Conservation (phyloP, 371 early-diverging fungal genomes). For the Syncephalastrum racemosum region DNA sequence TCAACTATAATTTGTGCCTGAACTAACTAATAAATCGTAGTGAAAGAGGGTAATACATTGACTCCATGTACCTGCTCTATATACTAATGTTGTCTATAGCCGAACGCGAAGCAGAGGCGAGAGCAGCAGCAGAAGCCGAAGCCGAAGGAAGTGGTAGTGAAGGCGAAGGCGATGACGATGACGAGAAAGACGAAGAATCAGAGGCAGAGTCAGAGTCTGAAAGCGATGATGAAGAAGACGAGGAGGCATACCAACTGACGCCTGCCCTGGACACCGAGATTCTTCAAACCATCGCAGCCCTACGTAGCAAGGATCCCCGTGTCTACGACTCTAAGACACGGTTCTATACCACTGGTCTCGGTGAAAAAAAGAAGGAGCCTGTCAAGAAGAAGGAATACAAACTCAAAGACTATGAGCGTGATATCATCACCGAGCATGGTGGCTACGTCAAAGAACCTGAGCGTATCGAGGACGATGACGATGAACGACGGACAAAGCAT, state of each 20-base stretch:
- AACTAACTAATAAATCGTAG: not conserved
- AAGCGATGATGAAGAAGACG: constrained; percentile 83
- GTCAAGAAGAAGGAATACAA: constrained; percentile 55
- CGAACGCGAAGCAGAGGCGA: constrained; percentile 5
- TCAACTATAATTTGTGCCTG: no score
- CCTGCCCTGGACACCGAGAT: constrained; percentile 91
- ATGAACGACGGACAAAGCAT: constrained; percentile 8
- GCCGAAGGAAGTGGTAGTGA: constrained; percentile 51
- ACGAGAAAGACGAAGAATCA: constrained; percentile 29
- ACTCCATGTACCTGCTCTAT: no score
- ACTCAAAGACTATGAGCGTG: constrained; percentile 78
- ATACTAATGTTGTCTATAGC: not conserved
- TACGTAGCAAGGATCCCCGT: constrained; percentile 73
- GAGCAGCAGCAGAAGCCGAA: constrained; percentile 25
- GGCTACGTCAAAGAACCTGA: constrained; percentile 65
- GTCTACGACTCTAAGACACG: constrained; percentile 76
- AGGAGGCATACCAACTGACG: constrained; percentile 80
- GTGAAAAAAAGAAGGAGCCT: constrained; percentile 51
- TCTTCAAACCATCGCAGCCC: constrained; percentile 83
- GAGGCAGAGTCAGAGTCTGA: constrained; percentile 47
- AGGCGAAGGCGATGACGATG: constrained; percentile 83
- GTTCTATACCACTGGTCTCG: constrained; percentile 71
- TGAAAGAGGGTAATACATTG: no score
- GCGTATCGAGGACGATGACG: constrained; percentile 25
- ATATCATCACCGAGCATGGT: constrained; percentile 69